Percentiles rank a stretch among this genome's conserved stretches.
Evolutionary conservation across 1,284 basidiomycete genomes (phyloP).

Genomic region (Exobasidium cylindrosporum): DNA sequence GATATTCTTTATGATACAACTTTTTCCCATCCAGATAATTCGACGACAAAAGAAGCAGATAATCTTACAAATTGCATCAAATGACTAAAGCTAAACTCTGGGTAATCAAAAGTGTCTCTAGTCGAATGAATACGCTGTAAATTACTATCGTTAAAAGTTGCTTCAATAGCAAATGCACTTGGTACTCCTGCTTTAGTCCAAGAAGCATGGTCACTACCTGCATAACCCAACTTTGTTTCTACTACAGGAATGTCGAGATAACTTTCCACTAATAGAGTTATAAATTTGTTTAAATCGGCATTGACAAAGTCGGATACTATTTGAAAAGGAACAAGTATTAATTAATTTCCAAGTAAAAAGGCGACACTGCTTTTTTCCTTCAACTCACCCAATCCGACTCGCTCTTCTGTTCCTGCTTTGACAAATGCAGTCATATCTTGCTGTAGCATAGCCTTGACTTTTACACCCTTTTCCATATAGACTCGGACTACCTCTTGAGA

Average conservation of each 20-base stretch:
- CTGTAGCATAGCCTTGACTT: conserved; percentile 75
- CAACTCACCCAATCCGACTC: conserved; percentile 67
- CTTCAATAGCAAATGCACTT: conserved; percentile 54
- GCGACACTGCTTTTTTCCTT: background rate
- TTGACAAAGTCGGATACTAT: conserved; percentile 84
- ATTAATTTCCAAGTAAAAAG: background rate
- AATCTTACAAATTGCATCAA: conserved; percentile 47
- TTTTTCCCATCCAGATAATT: conserved; percentile 41
- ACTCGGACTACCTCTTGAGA: conserved; percentile 81
- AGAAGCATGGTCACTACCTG: conserved; percentile 71
- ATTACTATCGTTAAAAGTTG: conserved; percentile 43
- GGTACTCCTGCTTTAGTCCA: conserved; percentile 56
- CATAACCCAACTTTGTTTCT: conserved; percentile 77
- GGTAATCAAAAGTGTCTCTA: conserved; percentile 29
- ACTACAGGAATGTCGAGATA: conserved; percentile 61
- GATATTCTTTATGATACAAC: background rate
- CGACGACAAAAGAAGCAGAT: conserved; percentile 42
- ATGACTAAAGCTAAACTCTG: conserved; percentile 47
- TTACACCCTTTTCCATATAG: conserved; percentile 66
- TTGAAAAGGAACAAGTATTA: background rate
- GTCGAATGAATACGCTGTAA: conserved; percentile 36
- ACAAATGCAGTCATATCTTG: conserved; percentile 71
- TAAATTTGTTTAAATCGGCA: conserved; percentile 67
- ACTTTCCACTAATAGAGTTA: conserved; percentile 67
- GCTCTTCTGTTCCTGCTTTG: conserved; percentile 78